Evolutionary conservation across 2,329 filamentous ascomycete species (phyloP).

Genomic region (Mollisia scopiformis): DNA sequence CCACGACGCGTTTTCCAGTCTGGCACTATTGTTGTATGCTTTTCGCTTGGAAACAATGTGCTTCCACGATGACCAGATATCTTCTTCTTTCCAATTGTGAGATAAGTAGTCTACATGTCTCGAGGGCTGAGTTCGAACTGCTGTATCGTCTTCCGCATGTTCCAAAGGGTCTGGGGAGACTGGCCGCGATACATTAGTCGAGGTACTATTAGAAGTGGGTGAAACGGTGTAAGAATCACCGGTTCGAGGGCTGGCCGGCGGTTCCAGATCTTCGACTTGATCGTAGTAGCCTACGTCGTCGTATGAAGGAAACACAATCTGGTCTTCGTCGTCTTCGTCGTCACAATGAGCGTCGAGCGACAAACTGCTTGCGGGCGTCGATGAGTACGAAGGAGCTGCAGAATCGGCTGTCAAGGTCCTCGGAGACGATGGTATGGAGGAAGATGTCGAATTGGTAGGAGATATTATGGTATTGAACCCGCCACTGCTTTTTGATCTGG

Average conservation of each 20-base stretch:
- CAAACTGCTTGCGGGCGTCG: constrained; percentile 65
- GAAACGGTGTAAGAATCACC: constrained; percentile 58
- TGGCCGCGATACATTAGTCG: constrained; percentile 52
- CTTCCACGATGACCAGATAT: constrained; percentile 97
- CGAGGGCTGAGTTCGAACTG: constrained; percentile 61
- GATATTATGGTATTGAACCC: constrained; percentile 31
- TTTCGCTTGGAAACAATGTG: constrained; percentile 82
- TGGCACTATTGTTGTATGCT: constrained; percentile 77
- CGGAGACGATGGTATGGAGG: constrained; percentile 61
- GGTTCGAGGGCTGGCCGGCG: constrained; percentile 52
- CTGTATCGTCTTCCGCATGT: constrained; percentile 53
- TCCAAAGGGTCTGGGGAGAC: constrained; percentile 34
- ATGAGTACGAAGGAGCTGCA: constrained; percentile 58
- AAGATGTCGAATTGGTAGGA: constrained; percentile 39
- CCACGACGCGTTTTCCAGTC: constrained; percentile 96
- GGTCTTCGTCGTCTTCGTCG: constrained; percentile 84
- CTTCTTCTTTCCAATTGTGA: constrained; percentile 93
- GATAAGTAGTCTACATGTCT: constrained; percentile 94
- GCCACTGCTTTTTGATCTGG: constrained; percentile 43
- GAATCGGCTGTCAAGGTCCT: constrained; percentile 54
- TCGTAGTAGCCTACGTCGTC: constrained; percentile 40
- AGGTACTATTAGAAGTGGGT: constrained; percentile 63
- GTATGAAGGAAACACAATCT: constrained; percentile 46
- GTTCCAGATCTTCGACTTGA: constrained; percentile 50
- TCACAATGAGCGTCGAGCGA: constrained; percentile 88